Conservation (phyloP, 129 eudicot species). For the Artemisia argyi region DNA sequence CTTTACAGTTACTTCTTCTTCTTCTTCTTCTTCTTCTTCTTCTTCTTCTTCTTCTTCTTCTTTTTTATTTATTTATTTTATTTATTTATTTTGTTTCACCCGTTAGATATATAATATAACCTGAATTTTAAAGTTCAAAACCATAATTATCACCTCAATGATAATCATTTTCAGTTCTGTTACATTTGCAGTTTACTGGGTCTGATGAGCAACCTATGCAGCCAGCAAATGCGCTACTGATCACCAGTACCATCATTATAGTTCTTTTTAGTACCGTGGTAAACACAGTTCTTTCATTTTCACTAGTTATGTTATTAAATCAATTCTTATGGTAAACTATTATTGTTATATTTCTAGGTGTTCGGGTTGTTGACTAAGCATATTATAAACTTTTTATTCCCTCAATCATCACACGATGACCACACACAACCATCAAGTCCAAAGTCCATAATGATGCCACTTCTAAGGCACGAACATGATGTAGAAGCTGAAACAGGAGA, state of each 20-base stretch:
- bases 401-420: slow-evolving; percentile 26
- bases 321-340: background rate
- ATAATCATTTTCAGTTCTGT: background rate
- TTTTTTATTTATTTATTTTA: no score
- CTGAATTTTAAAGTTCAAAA: background rate
- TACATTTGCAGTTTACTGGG: slow-evolving; percentile 65
- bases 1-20: background rate
- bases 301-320: background rate
- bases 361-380: slow-evolving; percentile 74
- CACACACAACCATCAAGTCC: slow-evolving; percentile 54
- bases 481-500: slow-evolving; percentile 24
- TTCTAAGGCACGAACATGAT: slow-evolving; percentile 35
- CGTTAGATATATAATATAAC: background rate
- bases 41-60: no score
- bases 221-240: slow-evolving; percentile 75
- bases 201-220: slow-evolving; percentile 69
- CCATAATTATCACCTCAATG: no score
- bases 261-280: slow-evolving; percentile 92
- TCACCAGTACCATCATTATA: slow-evolving; percentile 81
- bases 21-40: background rate
- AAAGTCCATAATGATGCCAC: slow-evolving; percentile 50
- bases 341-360: slow-evolving; percentile 45
- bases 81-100: no score
- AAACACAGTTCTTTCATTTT: slow-evolving; percentile 12
- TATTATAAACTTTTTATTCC: slow-evolving; percentile 49